phyloP scores from a whole-genome alignment of 2,329 filamentous ascomycete genomes.

The Cadophora sp. region DNA sequence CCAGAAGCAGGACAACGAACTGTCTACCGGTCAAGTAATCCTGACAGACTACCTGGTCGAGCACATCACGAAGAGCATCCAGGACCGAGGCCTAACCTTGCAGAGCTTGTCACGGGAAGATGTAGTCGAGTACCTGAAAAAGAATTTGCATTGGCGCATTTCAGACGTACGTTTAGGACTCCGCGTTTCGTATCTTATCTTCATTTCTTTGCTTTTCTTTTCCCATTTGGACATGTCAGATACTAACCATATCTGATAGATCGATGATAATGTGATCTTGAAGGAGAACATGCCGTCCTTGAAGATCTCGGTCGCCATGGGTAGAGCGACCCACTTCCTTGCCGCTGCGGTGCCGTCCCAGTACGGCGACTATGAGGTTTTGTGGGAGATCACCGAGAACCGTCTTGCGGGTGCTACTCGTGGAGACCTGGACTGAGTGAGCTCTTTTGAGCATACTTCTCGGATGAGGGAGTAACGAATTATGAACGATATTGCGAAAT shows the following conservation, averaged over 20 bases:
- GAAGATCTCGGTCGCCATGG: slow-evolving; percentile 29
- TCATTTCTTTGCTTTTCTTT: no score
- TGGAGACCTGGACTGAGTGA: slow-evolving; percentile 22
- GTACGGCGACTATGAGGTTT: slow-evolving; percentile 27
- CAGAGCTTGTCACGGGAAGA: slow-evolving; percentile 21
- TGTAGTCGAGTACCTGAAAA: slow-evolving; percentile 25
- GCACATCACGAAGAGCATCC: slow-evolving; percentile 22
- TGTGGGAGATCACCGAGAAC: slow-evolving; percentile 28
- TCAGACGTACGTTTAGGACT: slow-evolving; percentile 27
- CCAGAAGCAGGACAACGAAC: slow-evolving; percentile 16
- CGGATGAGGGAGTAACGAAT: not conserved
- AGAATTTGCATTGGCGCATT: slow-evolving; percentile 30
- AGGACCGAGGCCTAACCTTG: slow-evolving; percentile 16
- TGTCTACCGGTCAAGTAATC: slow-evolving; percentile 30
- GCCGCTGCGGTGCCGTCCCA: slow-evolving; percentile 24
- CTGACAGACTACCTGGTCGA: slow-evolving; percentile 27
- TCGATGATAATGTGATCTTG: slow-evolving; percentile 22
- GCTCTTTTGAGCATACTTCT: not conserved
- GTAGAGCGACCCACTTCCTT: slow-evolving; percentile 26
- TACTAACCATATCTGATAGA: slow-evolving; percentile 2
- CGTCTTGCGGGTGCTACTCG: slow-evolving; percentile 26
- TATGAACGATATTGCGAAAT: no score
- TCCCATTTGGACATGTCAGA: not conserved
- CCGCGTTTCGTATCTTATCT: not conserved
- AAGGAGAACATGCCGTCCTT: slow-evolving; percentile 25